Evolutionary conservation across 1,139 yeast species (phyloP).

Genomic region (Zygotorulaspora mrakii): DNA sequence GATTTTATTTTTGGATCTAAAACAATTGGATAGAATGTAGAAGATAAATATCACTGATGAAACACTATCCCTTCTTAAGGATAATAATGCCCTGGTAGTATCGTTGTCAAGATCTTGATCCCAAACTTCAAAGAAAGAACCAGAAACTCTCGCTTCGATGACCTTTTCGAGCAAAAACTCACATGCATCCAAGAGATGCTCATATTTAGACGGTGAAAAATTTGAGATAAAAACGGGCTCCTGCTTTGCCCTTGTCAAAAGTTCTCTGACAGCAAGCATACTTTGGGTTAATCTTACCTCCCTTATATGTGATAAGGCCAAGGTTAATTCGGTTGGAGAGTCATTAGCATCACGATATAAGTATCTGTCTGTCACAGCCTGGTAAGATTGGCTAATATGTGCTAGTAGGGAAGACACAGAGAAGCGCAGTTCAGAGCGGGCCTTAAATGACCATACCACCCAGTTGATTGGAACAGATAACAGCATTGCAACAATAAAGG

Average conservation of each 20-base stretch:
- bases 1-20: constrained; percentile 39
- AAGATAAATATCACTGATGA: constrained; percentile 45
- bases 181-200: constrained; percentile 39
- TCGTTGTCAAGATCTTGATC: constrained; percentile 41
- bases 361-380: constrained; percentile 46
- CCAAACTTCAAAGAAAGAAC: constrained; percentile 46
- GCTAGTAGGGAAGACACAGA: constrained; percentile 41
- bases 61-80: constrained; percentile 47
- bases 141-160: constrained; percentile 48
- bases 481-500: constrained; percentile 41
- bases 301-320: constrained; percentile 44
- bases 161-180: constrained; percentile 42
- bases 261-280: constrained; percentile 40
- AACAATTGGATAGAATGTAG: constrained; percentile 43
- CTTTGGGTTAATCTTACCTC: constrained; percentile 48
- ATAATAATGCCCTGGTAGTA: constrained; percentile 40
- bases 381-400: constrained; percentile 46
- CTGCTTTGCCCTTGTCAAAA: constrained; percentile 39
- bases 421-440: constrained; percentile 42
- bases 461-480: constrained; percentile 42
- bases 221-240: constrained; percentile 39
- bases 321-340: constrained; percentile 43
- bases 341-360: constrained; percentile 46
- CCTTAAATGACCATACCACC: constrained; percentile 49
- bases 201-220: constrained; percentile 34